Evolutionary conservation across 306 rosid genomes (phyloP).

Genomic region (Cicer bijugum): DNA sequence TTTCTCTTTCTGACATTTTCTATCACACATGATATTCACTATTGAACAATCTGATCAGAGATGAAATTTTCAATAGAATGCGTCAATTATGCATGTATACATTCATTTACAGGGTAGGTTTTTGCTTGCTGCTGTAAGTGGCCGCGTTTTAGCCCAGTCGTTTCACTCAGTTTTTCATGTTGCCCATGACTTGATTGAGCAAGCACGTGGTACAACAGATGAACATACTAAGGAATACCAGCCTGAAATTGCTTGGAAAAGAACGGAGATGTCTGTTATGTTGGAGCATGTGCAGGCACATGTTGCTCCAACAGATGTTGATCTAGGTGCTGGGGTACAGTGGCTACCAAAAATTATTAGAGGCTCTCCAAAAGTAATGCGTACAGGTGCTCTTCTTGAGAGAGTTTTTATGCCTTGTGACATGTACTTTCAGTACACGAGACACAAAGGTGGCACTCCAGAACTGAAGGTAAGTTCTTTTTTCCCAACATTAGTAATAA

Average conservation of each 20-base stretch:
- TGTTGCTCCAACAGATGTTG: conserved; percentile 99
- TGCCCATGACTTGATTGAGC: conserved; percentile 83
- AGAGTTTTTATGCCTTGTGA: conserved; percentile 99
- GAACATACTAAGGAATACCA: conserved; percentile 55
- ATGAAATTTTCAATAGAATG: conserved; percentile 3
- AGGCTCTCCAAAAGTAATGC: conserved; percentile 92
- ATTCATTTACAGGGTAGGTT: conserved; percentile 78
- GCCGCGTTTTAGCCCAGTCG: conserved; percentile 87
- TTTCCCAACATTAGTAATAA: conserved; percentile 19
- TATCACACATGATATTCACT: not conserved
- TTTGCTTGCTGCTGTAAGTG: conserved; percentile 93
- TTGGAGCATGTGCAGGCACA: conserved; percentile 98
- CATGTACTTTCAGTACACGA: conserved; percentile 91
- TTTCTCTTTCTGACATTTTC: conserved; percentile 1
- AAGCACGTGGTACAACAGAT: conserved; percentile 59
- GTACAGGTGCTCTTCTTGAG: conserved; percentile 98
- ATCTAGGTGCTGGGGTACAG: conserved; percentile 96
- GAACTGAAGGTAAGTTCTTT: conserved; percentile 68
- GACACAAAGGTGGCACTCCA: conserved; percentile 92
- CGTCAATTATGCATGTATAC: conserved; percentile 24
- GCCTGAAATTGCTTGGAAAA: conserved; percentile 89
- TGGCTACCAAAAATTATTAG: conserved; percentile 91
- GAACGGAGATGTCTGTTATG: conserved; percentile 90
- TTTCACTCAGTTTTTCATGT: conserved; percentile 85
- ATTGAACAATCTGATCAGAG: conserved; percentile 25